Base-by-base conservation (phyloP, 345 rosid species). In the Euphorbia tirucalli region DNA sequence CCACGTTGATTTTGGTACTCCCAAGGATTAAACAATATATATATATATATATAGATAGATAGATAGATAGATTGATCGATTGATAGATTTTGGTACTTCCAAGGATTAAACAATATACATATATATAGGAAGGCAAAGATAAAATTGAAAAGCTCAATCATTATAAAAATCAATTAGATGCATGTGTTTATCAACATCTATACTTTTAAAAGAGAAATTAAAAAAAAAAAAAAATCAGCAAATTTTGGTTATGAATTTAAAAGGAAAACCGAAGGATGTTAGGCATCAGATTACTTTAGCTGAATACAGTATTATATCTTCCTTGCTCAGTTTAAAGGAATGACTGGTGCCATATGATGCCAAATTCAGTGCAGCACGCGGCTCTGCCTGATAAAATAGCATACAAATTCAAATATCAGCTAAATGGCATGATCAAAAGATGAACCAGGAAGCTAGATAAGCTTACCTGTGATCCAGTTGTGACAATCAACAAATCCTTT, bases 391-490 rank as follows among this genome's bases (percentile, higher is more conserved):
- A 83, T 86, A 74, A 77, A 63, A 43, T 15, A 75, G 69, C 58
- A 70, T 56, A 69, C 61, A 71, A n/a, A 66, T 78, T 84, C 80
- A 81, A 75, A 77, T 39, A 64, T 75, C 39, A 77, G 65, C 72
- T 69, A 75, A 67, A 52, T 71, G 44, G n/a, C 46, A 61, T 54
- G 68, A 4, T 3, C 35, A 64, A 22, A 32, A 61, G 52, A 10
- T 41, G 61, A 75, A 58, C 24, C 25, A 32, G 22, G 65, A 9
- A 55, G 50, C 16, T 28, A 75, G 68, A 79, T 75, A 58, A 73
- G 78, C 92, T 88, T 82, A 95, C 99, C 83, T 95, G 99, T 71
- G 99, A 95, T 66, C 97, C 97, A 44, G 99, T 95, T 27, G 99
- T 95, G 71, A 95, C 97, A 74, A 95, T 89, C 72, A 95, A 86